Base-by-base conservation (phyloP, 2,329 filamentous ascomycete genomes). In the Waltergamsia citrina region DNA sequence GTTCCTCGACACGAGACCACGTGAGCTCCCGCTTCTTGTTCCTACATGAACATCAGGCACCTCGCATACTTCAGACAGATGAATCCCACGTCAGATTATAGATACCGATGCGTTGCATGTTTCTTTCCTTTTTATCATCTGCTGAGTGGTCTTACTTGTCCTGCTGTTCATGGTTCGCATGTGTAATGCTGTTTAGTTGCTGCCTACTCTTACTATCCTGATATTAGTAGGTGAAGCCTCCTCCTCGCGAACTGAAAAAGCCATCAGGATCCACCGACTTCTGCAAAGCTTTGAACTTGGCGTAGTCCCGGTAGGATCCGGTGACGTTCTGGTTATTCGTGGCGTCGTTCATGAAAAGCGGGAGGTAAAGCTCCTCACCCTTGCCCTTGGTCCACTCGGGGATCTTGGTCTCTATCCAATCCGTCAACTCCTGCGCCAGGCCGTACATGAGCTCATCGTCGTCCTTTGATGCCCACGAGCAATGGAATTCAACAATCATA, bases 301-400 rank as follows among this genome's bases (percentile, higher is more conserved):
- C 46, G 42, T 50, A 54, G 7, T 43, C 48, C 14, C 43, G 38
- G 38, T 52, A 53, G 33, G 31, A 48, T 7, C 41, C 43, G 8
- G 47, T 50, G 9, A 51, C 51, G 32, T 51, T 51, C 40, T 51
- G 50, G 37, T 58, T 52, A 15, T 40, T 44, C 41, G 47, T 49
- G 1, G 54, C 54, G 41, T 60, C 54, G 27, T 59, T 59, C 49
- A 59, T 52, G 25, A 56, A 52, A 2, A 47, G 38, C 8, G 50
- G 48, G 14, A 48, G 40, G 37, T 54, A 57, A 3, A 38, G 33
- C 11, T 41, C 44, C 23, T 37, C 37, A 14, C 30, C 35, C 26
- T 30, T 14, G 6, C 25, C 34, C 6, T 16, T 34, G 6, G 45
- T 39, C 49, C 48, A 50, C 16, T 38, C 34, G 3, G 46, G 43